These are phyloP conservation scores for Pseudogymnoascus sp. DNA, from an alignment of 2,329 filamentous ascomycete genomes.

Conservation along the genomic window DNA sequence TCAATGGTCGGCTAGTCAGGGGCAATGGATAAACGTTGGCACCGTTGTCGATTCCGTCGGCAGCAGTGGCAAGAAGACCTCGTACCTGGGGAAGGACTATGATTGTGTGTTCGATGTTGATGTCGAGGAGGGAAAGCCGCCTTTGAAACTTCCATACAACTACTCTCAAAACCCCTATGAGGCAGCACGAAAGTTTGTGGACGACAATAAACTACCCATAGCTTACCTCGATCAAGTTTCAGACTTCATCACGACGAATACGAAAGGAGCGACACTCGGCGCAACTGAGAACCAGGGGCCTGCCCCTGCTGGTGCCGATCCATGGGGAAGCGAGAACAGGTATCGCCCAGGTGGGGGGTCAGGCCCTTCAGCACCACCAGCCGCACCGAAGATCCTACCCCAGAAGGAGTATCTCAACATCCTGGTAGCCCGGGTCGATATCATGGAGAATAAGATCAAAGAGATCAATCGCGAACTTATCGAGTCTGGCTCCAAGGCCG, in stretches of 20 bases:
- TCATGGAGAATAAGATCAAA: conserved; percentile 69
- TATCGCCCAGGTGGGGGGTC: conserved; percentile 66
- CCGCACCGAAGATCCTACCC: conserved; percentile 58
- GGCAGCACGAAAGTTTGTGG: conserved; percentile 81
- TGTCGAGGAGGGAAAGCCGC: conserved; percentile 87
- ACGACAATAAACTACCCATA: conserved; percentile 80
- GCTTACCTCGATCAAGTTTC: conserved; percentile 86
- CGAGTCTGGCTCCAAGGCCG: conserved; percentile 62
- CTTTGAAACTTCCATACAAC: conserved; percentile 91
- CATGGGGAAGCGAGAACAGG: conserved; percentile 69
- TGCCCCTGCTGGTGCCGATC: conserved; percentile 52
- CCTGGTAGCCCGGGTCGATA: conserved; percentile 61
- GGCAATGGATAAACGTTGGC: conserved; percentile 82
- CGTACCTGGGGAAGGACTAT: conserved; percentile 79
- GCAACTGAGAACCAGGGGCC: conserved; percentile 39
- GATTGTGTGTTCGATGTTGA: conserved; percentile 97
- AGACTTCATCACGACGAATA: conserved; percentile 86
- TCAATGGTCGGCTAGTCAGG: conserved; percentile 65
- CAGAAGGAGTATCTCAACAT: conserved; percentile 76
- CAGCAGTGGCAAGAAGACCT: conserved; percentile 70
- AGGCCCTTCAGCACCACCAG: conserved; percentile 30
- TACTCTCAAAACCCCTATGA: conserved; percentile 89
- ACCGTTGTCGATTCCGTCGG: conserved; percentile 86
- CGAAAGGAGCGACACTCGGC: conserved; percentile 77
- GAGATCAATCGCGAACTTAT: conserved; percentile 70